Conservation (phyloP, 805 yeast species). For the Cyberlindnera sargentensis region DNA sequence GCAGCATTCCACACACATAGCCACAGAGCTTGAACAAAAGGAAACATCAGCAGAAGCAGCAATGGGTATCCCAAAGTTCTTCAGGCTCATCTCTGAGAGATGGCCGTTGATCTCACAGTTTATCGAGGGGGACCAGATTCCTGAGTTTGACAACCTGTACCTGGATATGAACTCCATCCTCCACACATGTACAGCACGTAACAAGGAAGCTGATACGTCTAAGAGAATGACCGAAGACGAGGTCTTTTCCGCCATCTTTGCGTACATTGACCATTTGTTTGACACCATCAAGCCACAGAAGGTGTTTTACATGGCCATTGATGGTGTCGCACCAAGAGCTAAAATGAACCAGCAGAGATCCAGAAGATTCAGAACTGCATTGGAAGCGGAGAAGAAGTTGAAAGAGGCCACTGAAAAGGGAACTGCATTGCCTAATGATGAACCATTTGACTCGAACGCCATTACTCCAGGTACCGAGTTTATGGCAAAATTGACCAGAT, state of each 20-base stretch:
- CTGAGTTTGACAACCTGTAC: conserved; percentile 92
- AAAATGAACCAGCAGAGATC: conserved; percentile 98
- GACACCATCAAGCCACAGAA: conserved; percentile 80
- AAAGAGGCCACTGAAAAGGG: conserved; percentile 71
- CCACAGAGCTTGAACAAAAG: not conserved
- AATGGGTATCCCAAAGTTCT: conserved; percentile 94
- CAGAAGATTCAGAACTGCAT: conserved; percentile 89
- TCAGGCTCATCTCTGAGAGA: conserved; percentile 94
- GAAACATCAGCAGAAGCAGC: not conserved
- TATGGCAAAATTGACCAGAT: conserved; percentile 81
- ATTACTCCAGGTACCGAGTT: conserved; percentile 97
- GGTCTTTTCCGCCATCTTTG: conserved; percentile 87
- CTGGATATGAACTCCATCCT: conserved; percentile 97
- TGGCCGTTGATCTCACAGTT: conserved; percentile 94
- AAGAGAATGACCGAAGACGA: conserved; percentile 79
- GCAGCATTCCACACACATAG: not conserved
- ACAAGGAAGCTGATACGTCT: conserved; percentile 60
- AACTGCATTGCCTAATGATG: conserved; percentile 68
- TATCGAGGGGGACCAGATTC: conserved; percentile 73
- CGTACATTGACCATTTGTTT: conserved; percentile 90
- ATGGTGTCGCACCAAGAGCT: conserved; percentile 98
- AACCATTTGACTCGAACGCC: conserved; percentile 84
- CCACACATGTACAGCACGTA: conserved; percentile 81
- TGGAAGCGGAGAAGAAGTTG: conserved; percentile 79
- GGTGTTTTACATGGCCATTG: conserved; percentile 92